phyloP scores from a whole-genome alignment of 75 land plant genomes.

The Picea glauca region DNA sequence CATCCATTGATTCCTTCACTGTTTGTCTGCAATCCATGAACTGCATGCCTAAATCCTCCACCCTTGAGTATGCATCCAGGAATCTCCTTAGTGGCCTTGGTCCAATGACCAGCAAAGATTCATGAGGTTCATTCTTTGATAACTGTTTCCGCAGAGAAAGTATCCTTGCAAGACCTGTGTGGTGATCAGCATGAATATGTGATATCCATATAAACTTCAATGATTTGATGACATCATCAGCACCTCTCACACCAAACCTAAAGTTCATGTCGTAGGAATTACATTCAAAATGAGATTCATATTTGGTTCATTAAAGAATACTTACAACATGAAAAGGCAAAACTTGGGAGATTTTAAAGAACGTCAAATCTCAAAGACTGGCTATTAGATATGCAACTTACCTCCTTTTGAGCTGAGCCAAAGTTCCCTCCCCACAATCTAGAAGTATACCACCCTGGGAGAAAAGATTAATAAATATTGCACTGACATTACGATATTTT shows the following conservation, averaged over 20 bases:
- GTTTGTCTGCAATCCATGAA: conserved; percentile 89
- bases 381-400: conserved; percentile 22
- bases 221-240: conserved; percentile 66
- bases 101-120: conserved; percentile 85
- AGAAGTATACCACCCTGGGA: conserved; percentile 80
- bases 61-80: conserved; percentile 78
- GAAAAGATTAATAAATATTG: conserved; percentile 87
- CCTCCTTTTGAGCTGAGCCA: conserved; percentile 94
- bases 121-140: conserved; percentile 46
- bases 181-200: conserved; percentile 99
- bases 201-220: conserved; percentile 93
- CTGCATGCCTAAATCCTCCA: conserved; percentile 85
- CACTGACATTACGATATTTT: conserved; percentile 94
- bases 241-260: conserved; percentile 86
- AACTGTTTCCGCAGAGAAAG: conserved; percentile 64
- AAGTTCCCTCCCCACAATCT: conserved; percentile 98
- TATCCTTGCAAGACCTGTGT: conserved; percentile 91
- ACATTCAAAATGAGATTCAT: neutral
- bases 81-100: conserved; percentile 76
- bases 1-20: conserved; percentile 38
- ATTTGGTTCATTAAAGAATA: neutral
- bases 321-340: neutral
- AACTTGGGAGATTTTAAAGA: neutral
- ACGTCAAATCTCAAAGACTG: neutral
- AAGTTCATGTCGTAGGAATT: neutral